phyloP scores from a whole-genome alignment of 2,329 filamentous ascomycete genomes.

The Septoria linicola region DNA sequence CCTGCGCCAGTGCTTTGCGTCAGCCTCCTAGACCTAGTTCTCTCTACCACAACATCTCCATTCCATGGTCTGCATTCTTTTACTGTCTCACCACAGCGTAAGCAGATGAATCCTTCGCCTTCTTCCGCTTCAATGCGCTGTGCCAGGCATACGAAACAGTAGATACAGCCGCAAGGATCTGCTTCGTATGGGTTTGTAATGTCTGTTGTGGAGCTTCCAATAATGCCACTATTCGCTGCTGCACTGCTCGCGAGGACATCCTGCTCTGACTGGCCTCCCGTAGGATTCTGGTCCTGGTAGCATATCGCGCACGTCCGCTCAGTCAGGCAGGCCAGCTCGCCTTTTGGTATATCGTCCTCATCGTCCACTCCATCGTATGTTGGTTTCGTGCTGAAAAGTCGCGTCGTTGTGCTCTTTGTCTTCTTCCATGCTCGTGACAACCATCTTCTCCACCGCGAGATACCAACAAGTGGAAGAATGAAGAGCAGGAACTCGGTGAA shows the following conservation, averaged over 20 bases:
- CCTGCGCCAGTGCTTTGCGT: slow-evolving; percentile 22
- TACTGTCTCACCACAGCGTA: slow-evolving; percentile 80
- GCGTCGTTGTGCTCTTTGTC: slow-evolving; percentile 61
- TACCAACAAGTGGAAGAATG: slow-evolving; percentile 91
- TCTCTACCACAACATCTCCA: slow-evolving; percentile 70
- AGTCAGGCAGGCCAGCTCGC: slow-evolving; percentile 78
- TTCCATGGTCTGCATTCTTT: slow-evolving; percentile 88
- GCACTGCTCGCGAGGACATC: slow-evolving; percentile 63
- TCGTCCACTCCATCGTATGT: slow-evolving; percentile 46
- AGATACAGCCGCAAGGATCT: slow-evolving; percentile 83
- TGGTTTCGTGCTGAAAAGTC: slow-evolving; percentile 44
- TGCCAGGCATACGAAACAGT: slow-evolving; percentile 95
- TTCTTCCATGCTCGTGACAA: slow-evolving; percentile 82
- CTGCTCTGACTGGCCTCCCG: slow-evolving; percentile 62
- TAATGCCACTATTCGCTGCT: slow-evolving; percentile 61
- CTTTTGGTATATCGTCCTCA: slow-evolving; percentile 46
- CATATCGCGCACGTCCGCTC: slow-evolving; percentile 96
- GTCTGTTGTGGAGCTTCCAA: slow-evolving; percentile 86
- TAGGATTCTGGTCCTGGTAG: slow-evolving; percentile 86
- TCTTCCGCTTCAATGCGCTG: slow-evolving; percentile 87
- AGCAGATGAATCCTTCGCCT: slow-evolving; percentile 88
- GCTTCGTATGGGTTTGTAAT: slow-evolving; percentile 96
- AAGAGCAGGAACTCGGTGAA: slow-evolving; percentile 99
- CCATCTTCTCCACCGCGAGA: slow-evolving; percentile 89
- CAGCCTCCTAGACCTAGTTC: slow-evolving; percentile 11